Evolutionary conservation across 257 asterid species (phyloP).

Genomic region (Eustoma russellianum): DNA sequence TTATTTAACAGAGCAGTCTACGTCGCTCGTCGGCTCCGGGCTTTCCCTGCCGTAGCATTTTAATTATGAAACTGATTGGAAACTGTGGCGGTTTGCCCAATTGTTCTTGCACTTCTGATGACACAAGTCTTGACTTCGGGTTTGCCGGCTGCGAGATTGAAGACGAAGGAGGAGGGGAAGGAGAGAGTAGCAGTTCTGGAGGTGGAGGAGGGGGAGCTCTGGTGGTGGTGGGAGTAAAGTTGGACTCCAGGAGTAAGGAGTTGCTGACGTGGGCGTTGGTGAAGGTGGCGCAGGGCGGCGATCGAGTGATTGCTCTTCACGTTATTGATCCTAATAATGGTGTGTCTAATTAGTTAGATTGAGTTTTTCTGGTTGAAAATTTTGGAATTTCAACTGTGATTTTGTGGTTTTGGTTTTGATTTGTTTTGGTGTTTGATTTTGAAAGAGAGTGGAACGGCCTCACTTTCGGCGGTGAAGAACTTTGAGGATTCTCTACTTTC

Average conservation of each 20-base stretch:
- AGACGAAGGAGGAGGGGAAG: slow-evolving; percentile 15
- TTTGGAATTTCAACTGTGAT: no score
- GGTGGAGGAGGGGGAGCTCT: slow-evolving; percentile 30
- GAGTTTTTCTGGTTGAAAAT: no score
- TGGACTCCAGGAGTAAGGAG: slow-evolving; percentile 67
- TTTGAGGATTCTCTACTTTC: slow-evolving; percentile 58
- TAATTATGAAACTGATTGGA: slow-evolving; percentile 15
- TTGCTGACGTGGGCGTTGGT: slow-evolving; percentile 82
- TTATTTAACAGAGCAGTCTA: no score
- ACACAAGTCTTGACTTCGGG: background rate
- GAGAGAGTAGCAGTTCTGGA: slow-evolving; percentile 13
- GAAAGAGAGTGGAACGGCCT: slow-evolving; percentile 34
- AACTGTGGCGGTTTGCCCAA: slow-evolving; percentile 4
- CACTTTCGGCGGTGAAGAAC: slow-evolving; percentile 57
- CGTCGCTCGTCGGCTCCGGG: no score
- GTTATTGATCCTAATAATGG: slow-evolving; percentile 59
- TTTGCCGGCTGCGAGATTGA: slow-evolving; percentile 10
- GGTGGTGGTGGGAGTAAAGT: slow-evolving; percentile 76
- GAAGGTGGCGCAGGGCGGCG: slow-evolving; percentile 73
- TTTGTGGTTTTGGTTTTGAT: no score
- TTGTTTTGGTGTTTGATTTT: background rate
- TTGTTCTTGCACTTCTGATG: slow-evolving; percentile 1
- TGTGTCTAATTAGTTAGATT: slow-evolving; percentile 9
- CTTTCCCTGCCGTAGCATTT: no score
- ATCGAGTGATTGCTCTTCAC: slow-evolving; percentile 77